These are phyloP conservation scores for Auricularia cornea DNA, from an alignment of 768 basidiomycete genomes.

Conservation along the genomic window DNA sequence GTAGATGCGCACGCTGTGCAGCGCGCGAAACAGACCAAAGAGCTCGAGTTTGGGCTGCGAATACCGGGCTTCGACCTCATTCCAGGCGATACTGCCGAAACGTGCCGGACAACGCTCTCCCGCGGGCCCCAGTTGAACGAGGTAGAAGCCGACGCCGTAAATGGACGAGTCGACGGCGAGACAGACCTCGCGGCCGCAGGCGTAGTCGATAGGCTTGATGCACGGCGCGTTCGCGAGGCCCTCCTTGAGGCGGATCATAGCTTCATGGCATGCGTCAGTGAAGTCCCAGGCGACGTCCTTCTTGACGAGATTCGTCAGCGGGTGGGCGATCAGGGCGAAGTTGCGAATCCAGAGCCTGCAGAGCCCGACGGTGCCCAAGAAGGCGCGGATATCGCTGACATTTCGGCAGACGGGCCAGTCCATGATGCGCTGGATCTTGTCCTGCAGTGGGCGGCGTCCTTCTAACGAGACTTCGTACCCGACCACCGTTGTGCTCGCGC, in stretches of 20 bases:
- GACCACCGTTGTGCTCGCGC: slow-evolving; percentile 21
- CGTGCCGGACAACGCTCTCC: slow-evolving; percentile 2
- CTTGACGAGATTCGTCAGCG: slow-evolving; percentile 12
- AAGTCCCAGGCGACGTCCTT: slow-evolving; percentile 25
- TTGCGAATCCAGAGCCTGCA: slow-evolving; percentile 16
- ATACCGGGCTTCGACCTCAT: slow-evolving; percentile 16
- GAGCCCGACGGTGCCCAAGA: slow-evolving; percentile 18
- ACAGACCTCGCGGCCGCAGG: slow-evolving; percentile 11
- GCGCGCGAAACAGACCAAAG: slow-evolving; percentile 16
- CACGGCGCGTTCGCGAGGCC: slow-evolving; percentile 18
- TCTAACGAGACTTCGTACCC: slow-evolving; percentile 32
- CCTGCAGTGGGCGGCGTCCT: slow-evolving; percentile 23
- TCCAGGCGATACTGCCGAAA: slow-evolving; percentile 22
- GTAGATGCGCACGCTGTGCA: neutral
- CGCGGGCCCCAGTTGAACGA: slow-evolving; percentile 17
- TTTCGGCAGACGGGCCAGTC: slow-evolving; percentile 14
- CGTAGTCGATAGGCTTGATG: slow-evolving; percentile 27
- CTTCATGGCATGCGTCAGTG: slow-evolving; percentile 17
- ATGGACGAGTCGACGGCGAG: slow-evolving; percentile 19
- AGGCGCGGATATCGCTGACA: slow-evolving; percentile 18
- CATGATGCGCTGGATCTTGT: slow-evolving; percentile 17
- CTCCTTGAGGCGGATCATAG: slow-evolving; percentile 23
- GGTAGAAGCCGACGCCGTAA: slow-evolving; percentile 18
- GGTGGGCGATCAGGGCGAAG: slow-evolving; percentile 14
- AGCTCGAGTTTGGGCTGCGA: slow-evolving; percentile 21